A percentile compares a stretch with the other conserved stretches of the same genome.
These are phyloP conservation scores for Casaregolazyma lundiana DNA, from an alignment of 1,139 yeast species.

Conservation along the genomic window DNA sequence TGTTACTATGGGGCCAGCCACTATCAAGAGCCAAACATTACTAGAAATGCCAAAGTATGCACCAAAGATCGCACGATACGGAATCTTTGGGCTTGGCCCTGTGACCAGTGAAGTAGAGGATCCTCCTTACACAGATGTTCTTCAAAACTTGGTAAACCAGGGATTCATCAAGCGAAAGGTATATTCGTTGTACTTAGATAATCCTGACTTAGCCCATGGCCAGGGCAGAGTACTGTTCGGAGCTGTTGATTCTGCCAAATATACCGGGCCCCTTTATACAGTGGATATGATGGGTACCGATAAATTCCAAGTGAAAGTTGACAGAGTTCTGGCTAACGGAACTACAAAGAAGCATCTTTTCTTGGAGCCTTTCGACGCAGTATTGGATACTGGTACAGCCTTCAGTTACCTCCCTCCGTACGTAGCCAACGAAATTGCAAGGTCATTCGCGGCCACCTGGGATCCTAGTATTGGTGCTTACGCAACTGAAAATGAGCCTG, in stretches of 20 bases:
- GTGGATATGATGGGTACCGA: slow-evolving; percentile 18
- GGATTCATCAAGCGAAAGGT: slow-evolving; percentile 41
- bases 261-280: slow-evolving; percentile 41
- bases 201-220: slow-evolving; percentile 33
- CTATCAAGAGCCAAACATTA: slow-evolving; percentile 39
- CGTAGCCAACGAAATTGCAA: slow-evolving; percentile 15
- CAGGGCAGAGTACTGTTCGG: slow-evolving; percentile 54
- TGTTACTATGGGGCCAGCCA: slow-evolving; percentile 37
- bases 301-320: background rate
- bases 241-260: slow-evolving; percentile 55
- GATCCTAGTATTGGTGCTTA: slow-evolving; percentile 12
- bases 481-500: slow-evolving; percentile 9
- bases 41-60: slow-evolving; percentile 38
- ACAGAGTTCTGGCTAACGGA: background rate
- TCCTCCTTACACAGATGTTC: slow-evolving; percentile 21
- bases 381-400: slow-evolving; percentile 12
- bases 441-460: slow-evolving; percentile 18
- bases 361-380: slow-evolving; percentile 2
- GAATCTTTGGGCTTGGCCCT: slow-evolving; percentile 54
- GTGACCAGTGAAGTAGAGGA: slow-evolving; percentile 32
- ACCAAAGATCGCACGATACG: slow-evolving; percentile 28
- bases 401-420: slow-evolving; percentile 22
- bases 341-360: background rate
- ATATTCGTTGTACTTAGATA: slow-evolving; percentile 52
- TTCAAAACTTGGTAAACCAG: slow-evolving; percentile 20